A percentile compares a stretch with the other conserved stretches of the same genome.
Evolutionary conservation across 2,329 filamentous ascomycete genomes (phyloP).

Genomic region (Aspergillus pseudoglaucus): DNA sequence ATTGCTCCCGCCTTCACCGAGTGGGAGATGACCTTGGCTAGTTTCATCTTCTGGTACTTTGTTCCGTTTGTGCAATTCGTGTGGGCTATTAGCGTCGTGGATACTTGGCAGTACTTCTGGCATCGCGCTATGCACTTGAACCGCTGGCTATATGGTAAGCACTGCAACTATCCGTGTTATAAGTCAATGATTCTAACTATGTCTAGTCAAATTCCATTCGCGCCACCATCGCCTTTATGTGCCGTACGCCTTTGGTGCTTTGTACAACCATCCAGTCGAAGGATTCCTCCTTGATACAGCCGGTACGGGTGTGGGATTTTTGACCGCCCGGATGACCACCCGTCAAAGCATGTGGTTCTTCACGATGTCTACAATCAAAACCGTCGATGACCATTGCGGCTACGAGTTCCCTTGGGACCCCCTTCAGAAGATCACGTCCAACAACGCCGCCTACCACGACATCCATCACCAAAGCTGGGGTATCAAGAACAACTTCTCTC

Average conservation of each 20-base stretch:
- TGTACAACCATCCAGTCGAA: constrained; percentile 95
- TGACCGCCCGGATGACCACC: constrained; percentile 72
- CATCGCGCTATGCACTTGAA: constrained; percentile 97
- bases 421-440: constrained; percentile 81
- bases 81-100: constrained; percentile 67
- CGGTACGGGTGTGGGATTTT: constrained; percentile 77
- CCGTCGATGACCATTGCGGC: constrained; percentile 94
- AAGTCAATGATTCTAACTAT: constrained; percentile 7
- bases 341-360: constrained; percentile 89
- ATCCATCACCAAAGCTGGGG: constrained; percentile 99
- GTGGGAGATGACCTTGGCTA: constrained; percentile 74
- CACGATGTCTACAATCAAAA: constrained; percentile 83
- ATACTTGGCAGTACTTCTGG: constrained; percentile 97
- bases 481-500: constrained; percentile 63
- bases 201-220: constrained; percentile 78
- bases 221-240: constrained; percentile 96
- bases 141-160: constrained; percentile 90
- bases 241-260: constrained; percentile 90
- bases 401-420: constrained; percentile 96
- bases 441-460: constrained; percentile 95
- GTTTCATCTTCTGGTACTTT: constrained; percentile 69
- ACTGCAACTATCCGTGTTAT: background rate
- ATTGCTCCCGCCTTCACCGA: constrained; percentile 65
- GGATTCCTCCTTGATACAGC: constrained; percentile 89
- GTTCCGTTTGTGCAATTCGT: constrained; percentile 74